Evolutionary conservation across 805 yeast genomes (phyloP).

Genomic region (Lipomyces sp.): DNA sequence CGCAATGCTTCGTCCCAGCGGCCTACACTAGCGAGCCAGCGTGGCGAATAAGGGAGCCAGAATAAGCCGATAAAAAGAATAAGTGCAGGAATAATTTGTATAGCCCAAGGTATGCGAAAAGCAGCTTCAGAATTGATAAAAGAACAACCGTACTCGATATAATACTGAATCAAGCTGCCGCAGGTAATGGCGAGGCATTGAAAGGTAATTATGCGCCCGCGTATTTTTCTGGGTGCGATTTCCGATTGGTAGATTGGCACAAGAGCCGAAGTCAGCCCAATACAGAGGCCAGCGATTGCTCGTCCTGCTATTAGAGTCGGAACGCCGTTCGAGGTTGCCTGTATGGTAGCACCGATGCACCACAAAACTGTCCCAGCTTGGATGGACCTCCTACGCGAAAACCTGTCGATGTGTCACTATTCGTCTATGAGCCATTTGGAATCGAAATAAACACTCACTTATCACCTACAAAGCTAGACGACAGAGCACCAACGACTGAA

Average conservation of each 20-base stretch:
- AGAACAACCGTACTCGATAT: constrained; percentile 44
- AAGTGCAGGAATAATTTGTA: constrained; percentile 74
- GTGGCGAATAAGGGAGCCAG: constrained; percentile 81
- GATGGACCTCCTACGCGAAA: not conserved
- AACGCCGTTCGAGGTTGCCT: not conserved
- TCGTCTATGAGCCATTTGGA: no score
- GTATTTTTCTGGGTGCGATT: constrained; percentile 80
- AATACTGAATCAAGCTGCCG: not conserved
- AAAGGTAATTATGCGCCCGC: constrained; percentile 82
- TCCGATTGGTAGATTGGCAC: constrained; percentile 89
- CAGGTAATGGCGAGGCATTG: constrained; percentile 71
- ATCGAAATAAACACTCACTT: no score
- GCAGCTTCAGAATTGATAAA: constrained; percentile 75
- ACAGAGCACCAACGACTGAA: no score
- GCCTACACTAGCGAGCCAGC: constrained; percentile 86
- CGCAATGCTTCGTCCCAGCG: constrained; percentile 60
- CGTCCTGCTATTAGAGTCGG: constrained; percentile 59
- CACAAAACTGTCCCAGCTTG: not conserved
- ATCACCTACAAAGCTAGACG: no score
- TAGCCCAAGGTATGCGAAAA: constrained; percentile 47
- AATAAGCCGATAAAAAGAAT: constrained; percentile 72
- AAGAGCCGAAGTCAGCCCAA: constrained; percentile 78
- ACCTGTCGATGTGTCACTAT: no score
- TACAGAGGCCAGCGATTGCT: constrained; percentile 79
- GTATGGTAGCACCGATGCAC: not conserved